A percentile compares a stretch with the other conserved stretches of the same genome.
phyloP scores from a whole-genome alignment of 345 rosid species.

The Chamaenerion angustifolium region DNA sequence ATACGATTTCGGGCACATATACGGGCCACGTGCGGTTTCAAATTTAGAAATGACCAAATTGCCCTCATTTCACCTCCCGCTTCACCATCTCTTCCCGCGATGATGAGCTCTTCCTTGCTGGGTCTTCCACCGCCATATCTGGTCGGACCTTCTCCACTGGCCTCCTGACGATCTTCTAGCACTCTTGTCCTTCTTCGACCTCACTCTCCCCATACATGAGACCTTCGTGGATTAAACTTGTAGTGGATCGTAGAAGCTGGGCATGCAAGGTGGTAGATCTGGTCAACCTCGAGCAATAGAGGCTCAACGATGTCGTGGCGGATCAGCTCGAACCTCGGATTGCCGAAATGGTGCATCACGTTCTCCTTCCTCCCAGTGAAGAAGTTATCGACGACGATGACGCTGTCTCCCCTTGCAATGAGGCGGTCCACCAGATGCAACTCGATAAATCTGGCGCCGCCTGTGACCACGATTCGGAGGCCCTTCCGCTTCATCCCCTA shows the following conservation, averaged over 20 bases:
- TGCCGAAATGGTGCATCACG: slow-evolving; percentile 79
- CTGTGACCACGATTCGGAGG: too few species aligned
- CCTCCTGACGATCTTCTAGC: slow-evolving; percentile 16
- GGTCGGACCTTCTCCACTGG: not conserved
- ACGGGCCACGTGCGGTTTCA: too few species aligned
- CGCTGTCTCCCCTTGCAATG: slow-evolving; percentile 7
- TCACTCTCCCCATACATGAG: slow-evolving; percentile 82
- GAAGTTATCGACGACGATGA: slow-evolving; percentile 71
- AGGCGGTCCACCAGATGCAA: too few species aligned
- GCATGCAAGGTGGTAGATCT: slow-evolving; percentile 87
- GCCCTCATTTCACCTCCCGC: too few species aligned
- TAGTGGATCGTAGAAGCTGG: slow-evolving; percentile 92
- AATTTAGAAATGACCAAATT: too few species aligned
- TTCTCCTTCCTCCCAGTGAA: slow-evolving; percentile 87
- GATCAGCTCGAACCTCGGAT: slow-evolving; percentile 86
- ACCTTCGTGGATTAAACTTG: slow-evolving; percentile 92
- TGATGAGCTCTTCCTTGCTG: slow-evolving; percentile 18
- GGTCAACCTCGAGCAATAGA: slow-evolving; percentile 72
- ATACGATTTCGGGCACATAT: too few species aligned
- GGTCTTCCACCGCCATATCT: slow-evolving; percentile 10
- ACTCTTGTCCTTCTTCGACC: slow-evolving; percentile 57
- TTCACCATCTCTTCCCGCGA: too few species aligned
- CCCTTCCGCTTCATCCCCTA: too few species aligned
- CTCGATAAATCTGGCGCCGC: too few species aligned
- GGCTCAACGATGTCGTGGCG: slow-evolving; percentile 94